Percentiles rank a stretch among this genome's conserved stretches.
phyloP scores from a whole-genome alignment of 2,329 filamentous ascomycete genomes.

The Cylindrodendrum hubeiense region DNA sequence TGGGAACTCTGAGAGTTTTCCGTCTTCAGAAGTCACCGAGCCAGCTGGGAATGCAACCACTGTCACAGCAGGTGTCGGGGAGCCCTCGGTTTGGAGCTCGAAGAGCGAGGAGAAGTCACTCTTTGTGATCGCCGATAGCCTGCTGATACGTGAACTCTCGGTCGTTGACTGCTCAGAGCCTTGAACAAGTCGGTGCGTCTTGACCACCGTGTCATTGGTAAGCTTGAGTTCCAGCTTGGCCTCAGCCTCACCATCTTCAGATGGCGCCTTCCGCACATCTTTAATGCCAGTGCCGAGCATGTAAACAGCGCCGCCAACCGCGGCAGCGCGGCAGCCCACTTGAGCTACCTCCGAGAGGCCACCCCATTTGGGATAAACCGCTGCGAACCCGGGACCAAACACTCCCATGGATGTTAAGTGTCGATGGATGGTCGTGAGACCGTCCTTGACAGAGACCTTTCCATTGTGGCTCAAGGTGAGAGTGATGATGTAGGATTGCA shows the following conservation, averaged over 20 bases:
- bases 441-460: conserved; percentile 72
- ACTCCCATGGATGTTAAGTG: conserved; percentile 89
- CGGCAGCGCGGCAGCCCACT: conserved; percentile 89
- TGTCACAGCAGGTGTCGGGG: conserved; percentile 79
- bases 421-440: conserved; percentile 78
- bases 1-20: conserved; percentile 56
- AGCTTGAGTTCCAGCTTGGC: conserved; percentile 61
- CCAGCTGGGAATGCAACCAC: conserved; percentile 75
- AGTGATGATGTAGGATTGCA: conserved; percentile 73
- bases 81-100: conserved; percentile 77
- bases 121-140: conserved; percentile 77
- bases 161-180: conserved; percentile 49
- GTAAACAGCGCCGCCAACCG: conserved; percentile 92
- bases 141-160: conserved; percentile 59
- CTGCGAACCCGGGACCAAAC: conserved; percentile 90
- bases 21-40: conserved; percentile 53
- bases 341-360: conserved; percentile 90
- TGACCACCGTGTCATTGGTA: conserved; percentile 69
- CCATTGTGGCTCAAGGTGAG: conserved; percentile 80
- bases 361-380: conserved; percentile 93
- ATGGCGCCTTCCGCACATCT: conserved; percentile 33
- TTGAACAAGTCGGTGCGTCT: conserved; percentile 66
- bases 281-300: conserved; percentile 81
- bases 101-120: conserved; percentile 77
- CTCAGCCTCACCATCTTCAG: conserved; percentile 39